These are phyloP conservation scores for Quercus bicolor DNA, from an alignment of 306 rosid genomes.

Conservation along the genomic window DNA sequence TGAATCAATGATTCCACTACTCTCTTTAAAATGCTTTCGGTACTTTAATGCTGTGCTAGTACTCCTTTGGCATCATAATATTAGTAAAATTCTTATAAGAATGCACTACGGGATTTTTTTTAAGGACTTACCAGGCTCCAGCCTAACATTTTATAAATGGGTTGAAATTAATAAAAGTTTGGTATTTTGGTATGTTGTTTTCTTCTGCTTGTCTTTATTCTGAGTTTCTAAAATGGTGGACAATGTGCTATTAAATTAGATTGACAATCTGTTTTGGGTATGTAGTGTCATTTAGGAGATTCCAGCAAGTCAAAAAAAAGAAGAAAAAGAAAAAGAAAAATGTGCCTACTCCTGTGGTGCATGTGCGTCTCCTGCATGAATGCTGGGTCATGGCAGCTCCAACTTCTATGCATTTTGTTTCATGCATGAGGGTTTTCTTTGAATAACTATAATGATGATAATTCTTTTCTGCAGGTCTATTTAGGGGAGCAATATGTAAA, in stretches of 20 bases:
- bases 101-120: neutral
- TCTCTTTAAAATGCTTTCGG: neutral
- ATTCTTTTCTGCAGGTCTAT: slow-evolving; percentile 73
- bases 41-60: neutral
- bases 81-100: neutral
- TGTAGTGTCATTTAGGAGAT: neutral
- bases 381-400: neutral
- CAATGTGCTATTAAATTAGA: neutral
- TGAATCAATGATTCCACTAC: neutral
- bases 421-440: neutral
- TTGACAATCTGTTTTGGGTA: neutral
- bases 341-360: neutral
- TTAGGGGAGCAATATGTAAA: slow-evolving; percentile 90
- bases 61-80: neutral
- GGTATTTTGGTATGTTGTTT: neutral
- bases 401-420: neutral
- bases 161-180: neutral
- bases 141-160: no score
- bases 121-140: neutral
- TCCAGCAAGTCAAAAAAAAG: neutral
- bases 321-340: neutral
- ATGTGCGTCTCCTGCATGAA: slow-evolving; percentile 8
- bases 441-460: slow-evolving; percentile 9
- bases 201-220: neutral
- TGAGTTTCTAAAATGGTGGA: neutral